Conservation (phyloP, 2,329 filamentous ascomycete species). For the Plectosphaerella plurivora region DNA sequence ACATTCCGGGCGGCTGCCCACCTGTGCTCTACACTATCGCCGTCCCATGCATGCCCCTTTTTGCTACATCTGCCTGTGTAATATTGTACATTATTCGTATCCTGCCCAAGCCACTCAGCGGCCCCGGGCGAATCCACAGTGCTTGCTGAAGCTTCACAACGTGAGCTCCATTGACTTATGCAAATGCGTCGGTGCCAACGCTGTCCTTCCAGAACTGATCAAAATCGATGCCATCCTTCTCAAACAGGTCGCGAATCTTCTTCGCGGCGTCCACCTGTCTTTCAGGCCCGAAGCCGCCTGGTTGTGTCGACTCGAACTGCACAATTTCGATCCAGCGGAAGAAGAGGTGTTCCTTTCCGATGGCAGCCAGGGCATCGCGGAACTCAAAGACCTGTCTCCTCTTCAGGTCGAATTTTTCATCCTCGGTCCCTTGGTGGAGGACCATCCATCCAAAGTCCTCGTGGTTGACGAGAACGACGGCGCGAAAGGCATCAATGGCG, state of each 20-base stretch:
- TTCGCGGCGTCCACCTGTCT: slow-evolving; percentile 67
- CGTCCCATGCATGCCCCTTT: not conserved
- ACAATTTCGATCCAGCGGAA: slow-evolving; percentile 91
- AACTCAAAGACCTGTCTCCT: slow-evolving; percentile 75
- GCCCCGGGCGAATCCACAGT: too few relatives aligned
- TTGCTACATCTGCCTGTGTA: too few relatives aligned
- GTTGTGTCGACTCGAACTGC: slow-evolving; percentile 76
- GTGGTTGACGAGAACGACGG: slow-evolving; percentile 64
- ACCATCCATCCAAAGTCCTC: slow-evolving; percentile 68
- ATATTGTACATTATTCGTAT: too few relatives aligned
- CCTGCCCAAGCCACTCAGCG: too few relatives aligned
- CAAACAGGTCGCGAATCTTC: slow-evolving; percentile 73
- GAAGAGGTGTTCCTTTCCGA: slow-evolving; percentile 86
- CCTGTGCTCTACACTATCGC: not conserved
- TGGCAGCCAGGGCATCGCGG: slow-evolving; percentile 65
- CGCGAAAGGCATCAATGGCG: slow-evolving; percentile 63
- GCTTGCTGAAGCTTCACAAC: too few relatives aligned
- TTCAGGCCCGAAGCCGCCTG: slow-evolving; percentile 73
- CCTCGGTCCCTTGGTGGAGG: slow-evolving; percentile 47
- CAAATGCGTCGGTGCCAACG: slow-evolving; percentile 29
- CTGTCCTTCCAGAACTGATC: slow-evolving; percentile 71
- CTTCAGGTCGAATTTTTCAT: slow-evolving; percentile 54
- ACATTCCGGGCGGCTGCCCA: too few relatives aligned
- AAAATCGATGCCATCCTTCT: slow-evolving; percentile 73
- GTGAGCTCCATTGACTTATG: not conserved